Evolutionary conservation across 768 basidiomycete species (phyloP).

Genomic region (Mycena indigotica): DNA sequence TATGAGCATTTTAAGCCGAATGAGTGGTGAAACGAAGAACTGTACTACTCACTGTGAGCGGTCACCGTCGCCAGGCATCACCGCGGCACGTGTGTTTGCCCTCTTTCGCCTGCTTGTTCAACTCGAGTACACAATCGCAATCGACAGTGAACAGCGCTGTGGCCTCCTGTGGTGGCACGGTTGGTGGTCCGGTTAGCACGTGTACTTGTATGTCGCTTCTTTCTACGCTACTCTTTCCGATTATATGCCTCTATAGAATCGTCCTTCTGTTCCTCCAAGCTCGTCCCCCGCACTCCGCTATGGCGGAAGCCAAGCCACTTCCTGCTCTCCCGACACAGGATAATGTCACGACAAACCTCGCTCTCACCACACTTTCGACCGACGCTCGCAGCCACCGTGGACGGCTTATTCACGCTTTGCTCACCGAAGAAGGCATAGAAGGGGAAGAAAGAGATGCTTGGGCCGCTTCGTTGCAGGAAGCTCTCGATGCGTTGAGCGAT

Average conservation of each 20-base stretch:
- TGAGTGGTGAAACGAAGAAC: too few relatives aligned
- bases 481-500: conserved; percentile 47
- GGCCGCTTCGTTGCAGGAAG: conserved; percentile 48
- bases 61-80: too few relatives aligned
- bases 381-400: conserved; percentile 45
- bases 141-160: too few relatives aligned
- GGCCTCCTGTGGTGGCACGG: too few relatives aligned
- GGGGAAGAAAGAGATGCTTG: conserved; percentile 39
- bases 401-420: conserved; percentile 42
- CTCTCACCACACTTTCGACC: conserved; percentile 35
- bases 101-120: too few relatives aligned
- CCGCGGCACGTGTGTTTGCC: too few relatives aligned
- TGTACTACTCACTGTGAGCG: too few relatives aligned
- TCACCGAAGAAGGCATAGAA: conserved; percentile 38
- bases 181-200: too few relatives aligned
- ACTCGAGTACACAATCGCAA: too few relatives aligned
- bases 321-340: conserved; percentile 37
- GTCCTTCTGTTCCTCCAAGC: background rate
- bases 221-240: conserved; percentile 5
- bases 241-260: conserved; percentile 13
- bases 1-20: too few relatives aligned
- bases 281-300: conserved; percentile 8
- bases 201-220: background rate
- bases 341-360: background rate
- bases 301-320: conserved; percentile 40